Conservation (phyloP, 352 stramenopile genomes). For the Peronosclerospora sorghi region DNA sequence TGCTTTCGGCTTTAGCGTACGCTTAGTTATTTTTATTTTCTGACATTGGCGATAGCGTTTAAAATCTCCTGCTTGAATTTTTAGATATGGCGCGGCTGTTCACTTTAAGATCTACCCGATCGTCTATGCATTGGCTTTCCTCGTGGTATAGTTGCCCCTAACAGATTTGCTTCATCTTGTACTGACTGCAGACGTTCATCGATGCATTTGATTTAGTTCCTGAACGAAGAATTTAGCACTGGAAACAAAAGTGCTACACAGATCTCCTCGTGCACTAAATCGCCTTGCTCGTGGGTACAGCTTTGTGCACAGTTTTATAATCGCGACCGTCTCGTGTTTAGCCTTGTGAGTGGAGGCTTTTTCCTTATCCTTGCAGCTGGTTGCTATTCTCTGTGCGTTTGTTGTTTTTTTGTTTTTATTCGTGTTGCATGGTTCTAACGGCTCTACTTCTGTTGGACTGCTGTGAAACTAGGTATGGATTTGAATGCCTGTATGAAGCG, state of each 20-base stretch:
- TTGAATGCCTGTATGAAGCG: conserved; percentile 90
- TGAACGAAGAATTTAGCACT: conserved; percentile 51
- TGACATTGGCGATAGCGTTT: too few relatives aligned
- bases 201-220: conserved; percentile 26
- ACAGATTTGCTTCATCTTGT: neutral
- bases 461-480: conserved; percentile 62
- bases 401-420: neutral
- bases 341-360: conserved; percentile 72
- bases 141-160: conserved; percentile 45
- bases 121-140: conserved; percentile 89
- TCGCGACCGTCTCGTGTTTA: conserved; percentile 81
- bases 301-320: conserved; percentile 38
- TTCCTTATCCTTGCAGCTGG: conserved; percentile 78
- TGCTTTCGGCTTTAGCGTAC: conserved; percentile 58
- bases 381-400: conserved; percentile 78
- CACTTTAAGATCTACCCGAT: conserved; percentile 99
- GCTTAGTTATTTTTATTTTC: too few relatives aligned
- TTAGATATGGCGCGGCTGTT: conserved; percentile 90
- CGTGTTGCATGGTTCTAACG: neutral
- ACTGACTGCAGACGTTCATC: neutral
- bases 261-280: conserved; percentile 35
- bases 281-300: conserved; percentile 41
- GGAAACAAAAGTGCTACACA: conserved; percentile 31
- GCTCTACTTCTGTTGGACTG: neutral
- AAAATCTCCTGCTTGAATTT: neutral